Conservation (phyloP, 257 asterid species). For the Jasminum sambac region DNA sequence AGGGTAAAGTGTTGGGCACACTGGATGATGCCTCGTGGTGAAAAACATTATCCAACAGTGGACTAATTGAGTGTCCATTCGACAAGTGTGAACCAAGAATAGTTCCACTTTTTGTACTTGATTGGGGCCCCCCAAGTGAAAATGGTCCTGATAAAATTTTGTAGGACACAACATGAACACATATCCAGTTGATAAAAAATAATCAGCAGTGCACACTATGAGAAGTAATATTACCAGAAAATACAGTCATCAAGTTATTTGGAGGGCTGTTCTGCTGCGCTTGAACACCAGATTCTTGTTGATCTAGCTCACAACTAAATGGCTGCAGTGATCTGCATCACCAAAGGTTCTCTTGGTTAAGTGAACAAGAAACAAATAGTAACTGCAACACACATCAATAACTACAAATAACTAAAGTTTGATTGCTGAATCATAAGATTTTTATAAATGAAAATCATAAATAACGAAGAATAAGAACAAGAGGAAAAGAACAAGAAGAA, state of each 20-base stretch:
- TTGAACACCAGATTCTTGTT: constrained; percentile 55
- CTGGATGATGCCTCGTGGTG: constrained; percentile 61
- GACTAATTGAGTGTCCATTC: constrained; percentile 47
- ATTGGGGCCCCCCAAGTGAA: constrained; percentile 44
- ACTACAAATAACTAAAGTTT: constrained; percentile 7
- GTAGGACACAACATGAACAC: constrained; percentile 21
- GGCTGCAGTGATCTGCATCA: constrained; percentile 60
- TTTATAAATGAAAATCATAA: constrained; percentile 15
- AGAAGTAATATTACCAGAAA: constrained; percentile 62
- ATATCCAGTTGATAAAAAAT: constrained; percentile 24
- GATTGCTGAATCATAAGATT: constrained; percentile 6
- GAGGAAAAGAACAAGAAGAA: constrained; percentile 7
- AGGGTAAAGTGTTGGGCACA: constrained; percentile 64
- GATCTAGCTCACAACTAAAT: constrained; percentile 64
- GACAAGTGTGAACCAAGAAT: constrained; percentile 45
- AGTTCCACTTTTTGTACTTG: constrained; percentile 51
- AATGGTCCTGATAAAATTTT: constrained; percentile 50
- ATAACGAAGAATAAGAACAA: constrained; percentile 2
- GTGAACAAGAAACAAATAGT: constrained; percentile 18
- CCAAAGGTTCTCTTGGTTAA: constrained; percentile 21
- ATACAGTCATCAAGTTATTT: constrained; percentile 52
- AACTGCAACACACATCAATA: constrained; percentile 2
- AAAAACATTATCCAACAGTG: constrained; percentile 57
- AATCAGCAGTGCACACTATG: constrained; percentile 19
- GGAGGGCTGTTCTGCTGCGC: constrained; percentile 68